Evolutionary conservation across 495 filamentous ascomycete species (phyloP).

Genomic region (Niebla homalea): DNA sequence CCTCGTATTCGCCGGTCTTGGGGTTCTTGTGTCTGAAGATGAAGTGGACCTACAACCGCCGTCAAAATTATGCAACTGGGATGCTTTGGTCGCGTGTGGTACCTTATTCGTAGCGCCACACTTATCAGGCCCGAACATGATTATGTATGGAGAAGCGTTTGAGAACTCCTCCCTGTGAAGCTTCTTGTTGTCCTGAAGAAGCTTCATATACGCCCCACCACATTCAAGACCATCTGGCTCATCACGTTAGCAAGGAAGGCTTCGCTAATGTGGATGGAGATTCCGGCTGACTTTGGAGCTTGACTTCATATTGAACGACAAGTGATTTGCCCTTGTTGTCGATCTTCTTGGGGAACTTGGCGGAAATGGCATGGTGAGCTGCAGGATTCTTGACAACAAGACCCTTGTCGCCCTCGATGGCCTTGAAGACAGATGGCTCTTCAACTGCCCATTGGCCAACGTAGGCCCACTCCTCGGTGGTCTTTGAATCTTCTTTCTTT

Average conservation of each 20-base stretch:
- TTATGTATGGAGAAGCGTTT: conserved; percentile 91
- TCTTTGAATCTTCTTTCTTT: conserved; percentile 82
- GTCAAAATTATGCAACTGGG: background rate
- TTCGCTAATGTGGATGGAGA: background rate
- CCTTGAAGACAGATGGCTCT: conserved; percentile 84
- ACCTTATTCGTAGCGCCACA: conserved; percentile 98
- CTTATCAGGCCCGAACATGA: conserved; percentile 99
- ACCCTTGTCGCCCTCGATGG: conserved; percentile 90
- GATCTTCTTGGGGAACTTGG: conserved; percentile 94
- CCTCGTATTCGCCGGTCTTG: conserved; percentile 98
- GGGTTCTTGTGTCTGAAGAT: conserved; percentile 99
- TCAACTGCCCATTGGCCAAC: conserved; percentile 95
- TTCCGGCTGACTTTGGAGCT: conserved; percentile 73
- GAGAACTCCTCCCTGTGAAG: conserved; percentile 97
- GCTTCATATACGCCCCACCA: conserved; percentile 98
- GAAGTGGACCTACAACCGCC: conserved; percentile 69
- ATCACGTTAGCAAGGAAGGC: conserved; percentile 11
- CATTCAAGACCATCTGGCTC: conserved; percentile 79
- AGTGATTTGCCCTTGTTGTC: conserved; percentile 94
- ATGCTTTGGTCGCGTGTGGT: conserved; percentile 6
- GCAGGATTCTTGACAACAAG: conserved; percentile 94
- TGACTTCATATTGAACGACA: conserved; percentile 98
- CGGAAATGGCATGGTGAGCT: conserved; percentile 97
- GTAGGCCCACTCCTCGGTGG: conserved; percentile 95
- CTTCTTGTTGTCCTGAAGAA: conserved; percentile 93